Conservation (phyloP, 805 yeast genomes). For the Danielia reshetovae region DNA sequence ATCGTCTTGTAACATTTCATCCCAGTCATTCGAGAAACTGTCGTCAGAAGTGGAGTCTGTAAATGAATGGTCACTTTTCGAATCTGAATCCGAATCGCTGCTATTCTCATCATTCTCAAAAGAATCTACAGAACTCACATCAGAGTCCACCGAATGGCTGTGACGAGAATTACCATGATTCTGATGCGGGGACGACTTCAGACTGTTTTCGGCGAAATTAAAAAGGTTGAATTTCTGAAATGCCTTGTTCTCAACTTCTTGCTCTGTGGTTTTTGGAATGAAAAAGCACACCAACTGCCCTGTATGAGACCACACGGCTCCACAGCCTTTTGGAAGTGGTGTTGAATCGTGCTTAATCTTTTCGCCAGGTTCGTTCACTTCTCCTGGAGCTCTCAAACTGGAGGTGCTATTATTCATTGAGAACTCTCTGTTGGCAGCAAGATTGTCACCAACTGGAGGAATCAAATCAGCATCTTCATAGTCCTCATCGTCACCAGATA, state of each 20-base stretch:
- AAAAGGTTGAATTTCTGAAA: constrained; percentile 46
- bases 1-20: constrained; percentile 58
- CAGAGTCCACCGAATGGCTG: not conserved
- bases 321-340: constrained; percentile 91
- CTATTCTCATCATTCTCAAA: constrained; percentile 7
- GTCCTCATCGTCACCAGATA: constrained; percentile 24
- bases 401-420: not conserved
- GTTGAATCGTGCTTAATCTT: constrained; percentile 54
- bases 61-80: constrained; percentile 9
- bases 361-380: not conserved
- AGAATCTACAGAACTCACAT: constrained; percentile 4
- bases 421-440: constrained; percentile 7
- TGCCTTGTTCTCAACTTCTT: constrained; percentile 32
- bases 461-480: constrained; percentile 27
- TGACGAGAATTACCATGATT: constrained; percentile 2
- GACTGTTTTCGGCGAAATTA: constrained; percentile 45
- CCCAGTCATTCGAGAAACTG: constrained; percentile 66
- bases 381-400: not conserved
- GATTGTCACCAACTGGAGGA: constrained; percentile 36
- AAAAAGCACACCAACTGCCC: constrained; percentile 84
- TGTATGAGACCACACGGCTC: constrained; percentile 79
- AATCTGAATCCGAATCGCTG: constrained; percentile 14
- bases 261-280: constrained; percentile 45
- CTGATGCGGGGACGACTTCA: constrained; percentile 17
- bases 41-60: constrained; percentile 43